Evolutionary conservation across 2,329 filamentous ascomycete species (phyloP).

Genomic region (Botrytis squamosa): DNA sequence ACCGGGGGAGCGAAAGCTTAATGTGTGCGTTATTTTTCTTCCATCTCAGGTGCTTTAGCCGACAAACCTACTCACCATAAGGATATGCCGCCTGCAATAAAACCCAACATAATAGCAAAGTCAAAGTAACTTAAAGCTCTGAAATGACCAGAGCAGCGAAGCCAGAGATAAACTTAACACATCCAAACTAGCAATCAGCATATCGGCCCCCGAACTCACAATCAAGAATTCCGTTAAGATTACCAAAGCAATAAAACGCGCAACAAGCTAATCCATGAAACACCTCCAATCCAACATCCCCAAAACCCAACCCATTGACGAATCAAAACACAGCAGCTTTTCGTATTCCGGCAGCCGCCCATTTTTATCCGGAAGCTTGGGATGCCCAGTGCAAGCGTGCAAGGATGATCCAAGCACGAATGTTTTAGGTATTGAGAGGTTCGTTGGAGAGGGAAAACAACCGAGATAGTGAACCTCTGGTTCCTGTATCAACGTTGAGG

Average conservation of each 20-base stretch:
- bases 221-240: no score
- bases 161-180: background rate
- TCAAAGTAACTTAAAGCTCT: no score
- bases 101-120: background rate
- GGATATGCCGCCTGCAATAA: background rate
- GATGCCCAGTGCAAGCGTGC: background rate
- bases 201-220: background rate
- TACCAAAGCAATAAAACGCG: background rate
- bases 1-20: background rate
- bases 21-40: background rate
- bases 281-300: background rate
- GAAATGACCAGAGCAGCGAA: background rate
- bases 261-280: background rate
- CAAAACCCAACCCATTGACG: background rate
- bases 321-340: background rate
- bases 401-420: slow-evolving; percentile 1
- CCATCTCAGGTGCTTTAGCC: background rate
- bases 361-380: slow-evolving; percentile 1
- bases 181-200: background rate
- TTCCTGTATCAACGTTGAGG: background rate
- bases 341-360: background rate
- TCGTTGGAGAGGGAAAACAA: background rate
- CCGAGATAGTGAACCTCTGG: background rate
- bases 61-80: background rate
- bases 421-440: background rate